Percentiles rank a stretch among this genome's conserved stretches.
Evolutionary conservation across 2,329 filamentous ascomycete genomes (phyloP).

Genomic region (Talaromyces sp.): DNA sequence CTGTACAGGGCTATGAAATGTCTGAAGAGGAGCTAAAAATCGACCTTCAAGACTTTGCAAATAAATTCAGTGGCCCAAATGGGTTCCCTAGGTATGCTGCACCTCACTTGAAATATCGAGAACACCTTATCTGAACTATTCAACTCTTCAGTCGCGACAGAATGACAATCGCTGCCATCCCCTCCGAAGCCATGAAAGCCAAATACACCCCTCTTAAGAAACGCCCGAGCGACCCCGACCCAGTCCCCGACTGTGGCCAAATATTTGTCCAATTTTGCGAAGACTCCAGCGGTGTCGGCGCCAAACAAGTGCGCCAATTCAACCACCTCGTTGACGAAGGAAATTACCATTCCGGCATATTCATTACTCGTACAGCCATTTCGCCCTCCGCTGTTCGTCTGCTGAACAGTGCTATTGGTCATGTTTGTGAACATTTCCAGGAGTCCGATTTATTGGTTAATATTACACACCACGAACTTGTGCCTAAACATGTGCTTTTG

Average conservation of each 20-base stretch:
- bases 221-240: conserved; percentile 63
- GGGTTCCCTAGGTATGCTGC: conserved; percentile 70
- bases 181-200: conserved; percentile 76
- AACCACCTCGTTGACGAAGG: conserved; percentile 75
- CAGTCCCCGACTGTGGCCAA: conserved; percentile 71
- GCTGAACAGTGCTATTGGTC: conserved; percentile 71
- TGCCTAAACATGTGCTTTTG: conserved; percentile 87
- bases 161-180: conserved; percentile 84
- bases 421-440: conserved; percentile 88
- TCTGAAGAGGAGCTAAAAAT: conserved; percentile 86
- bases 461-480: conserved; percentile 95
- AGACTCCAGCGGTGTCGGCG: conserved; percentile 70
- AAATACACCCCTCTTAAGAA: conserved; percentile 74
- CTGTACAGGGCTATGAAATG: conserved; percentile 79
- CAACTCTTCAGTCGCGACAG: conserved; percentile 62
- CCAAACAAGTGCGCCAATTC: conserved; percentile 88
- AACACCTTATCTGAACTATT: neutral
- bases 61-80: conserved; percentile 66
- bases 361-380: conserved; percentile 78
- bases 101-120: neutral
- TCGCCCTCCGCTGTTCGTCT: conserved; percentile 85
- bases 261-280: conserved; percentile 92
- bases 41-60: conserved; percentile 74
- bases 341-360: conserved; percentile 85
- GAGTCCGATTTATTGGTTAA: conserved; percentile 96